Percentiles rank a stretch among this genome's conserved stretches.
phyloP scores from a whole-genome alignment of 345 rosid species.

The Populus ilicifolia region DNA sequence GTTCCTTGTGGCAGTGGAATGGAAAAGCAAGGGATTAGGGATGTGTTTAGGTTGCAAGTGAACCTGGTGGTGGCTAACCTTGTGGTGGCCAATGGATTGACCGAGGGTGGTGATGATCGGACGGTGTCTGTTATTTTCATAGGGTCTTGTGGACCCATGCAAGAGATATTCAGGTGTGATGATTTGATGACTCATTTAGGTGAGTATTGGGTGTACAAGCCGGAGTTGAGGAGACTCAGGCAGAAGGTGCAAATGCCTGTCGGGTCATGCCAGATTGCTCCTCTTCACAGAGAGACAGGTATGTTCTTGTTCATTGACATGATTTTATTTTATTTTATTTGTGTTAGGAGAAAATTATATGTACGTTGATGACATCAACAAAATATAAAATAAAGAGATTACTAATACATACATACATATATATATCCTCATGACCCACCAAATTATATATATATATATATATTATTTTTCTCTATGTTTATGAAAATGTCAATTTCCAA shows the following conservation, averaged over 20 bases:
- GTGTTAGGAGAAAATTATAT: not conserved
- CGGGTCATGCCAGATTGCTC: conserved; percentile 77
- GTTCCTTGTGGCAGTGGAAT: conserved; percentile 47
- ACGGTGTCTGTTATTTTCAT: conserved; percentile 48
- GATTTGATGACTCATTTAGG: conserved; percentile 52
- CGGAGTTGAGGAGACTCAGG: conserved; percentile 46
- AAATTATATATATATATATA: too few species aligned
- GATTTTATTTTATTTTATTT: not conserved
- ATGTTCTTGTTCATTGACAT: conserved; percentile 3
- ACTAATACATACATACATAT: not conserved
- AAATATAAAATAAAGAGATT: not conserved
- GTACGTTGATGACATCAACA: not conserved
- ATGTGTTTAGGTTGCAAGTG: conserved; percentile 68
- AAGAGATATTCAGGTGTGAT: conserved; percentile 70
- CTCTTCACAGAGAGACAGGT: conserved; percentile 46
- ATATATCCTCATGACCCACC: not conserved
- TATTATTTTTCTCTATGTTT: too few species aligned
- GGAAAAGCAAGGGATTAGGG: conserved; percentile 45
- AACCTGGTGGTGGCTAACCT: conserved; percentile 74
- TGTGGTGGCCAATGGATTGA: conserved; percentile 44
- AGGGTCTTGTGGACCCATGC: conserved; percentile 78
- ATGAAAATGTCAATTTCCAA: not conserved
- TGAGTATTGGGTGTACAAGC: conserved; percentile 69
- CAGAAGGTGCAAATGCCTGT: conserved; percentile 71
- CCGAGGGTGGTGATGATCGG: conserved; percentile 14